A percentile compares a stretch with the other conserved stretches of the same genome.
These are phyloP conservation scores for Luffa acutangula DNA, from an alignment of 306 rosid species.

Conservation along the genomic window DNA sequence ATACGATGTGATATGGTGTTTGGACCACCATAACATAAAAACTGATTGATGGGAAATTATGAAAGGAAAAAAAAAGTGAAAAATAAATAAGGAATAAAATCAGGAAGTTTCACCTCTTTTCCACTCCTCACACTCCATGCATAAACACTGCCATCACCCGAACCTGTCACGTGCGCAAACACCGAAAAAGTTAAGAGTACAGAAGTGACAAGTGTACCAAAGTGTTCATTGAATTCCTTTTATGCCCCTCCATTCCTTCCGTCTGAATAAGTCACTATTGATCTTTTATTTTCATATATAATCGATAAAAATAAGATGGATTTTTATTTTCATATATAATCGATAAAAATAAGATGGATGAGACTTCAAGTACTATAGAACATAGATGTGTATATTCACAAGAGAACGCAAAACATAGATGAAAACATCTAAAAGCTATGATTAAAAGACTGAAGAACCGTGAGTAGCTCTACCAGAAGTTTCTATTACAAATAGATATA, in stretches of 20 bases:
- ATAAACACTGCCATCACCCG: constrained; percentile 82
- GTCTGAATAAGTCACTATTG: background rate
- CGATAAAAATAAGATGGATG: background rate
- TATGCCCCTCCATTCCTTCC: background rate
- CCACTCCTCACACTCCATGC: constrained; percentile 85
- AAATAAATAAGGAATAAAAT: background rate
- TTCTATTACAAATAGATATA: background rate
- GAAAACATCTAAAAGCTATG: background rate
- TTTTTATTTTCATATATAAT: background rate
- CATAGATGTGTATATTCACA: background rate
- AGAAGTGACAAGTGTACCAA: background rate
- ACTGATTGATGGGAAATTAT: background rate
- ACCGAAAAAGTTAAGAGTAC: background rate
- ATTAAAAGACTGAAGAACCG: background rate
- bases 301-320: background rate
- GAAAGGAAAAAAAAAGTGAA: background rate
- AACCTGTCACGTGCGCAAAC: constrained; percentile 42
- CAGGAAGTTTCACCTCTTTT: constrained; percentile 45
- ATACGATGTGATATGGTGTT: background rate
- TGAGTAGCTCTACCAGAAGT: background rate
- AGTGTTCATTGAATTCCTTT: background rate
- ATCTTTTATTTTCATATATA: background rate
- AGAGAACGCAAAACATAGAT: background rate
- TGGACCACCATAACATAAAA: background rate
- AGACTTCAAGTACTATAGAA: background rate